Percentiles rank a stretch among this genome's conserved stretches.
These are phyloP conservation scores for Nectriaceae sp. DNA, from an alignment of 2,329 filamentous ascomycete species.

Conservation along the genomic window DNA sequence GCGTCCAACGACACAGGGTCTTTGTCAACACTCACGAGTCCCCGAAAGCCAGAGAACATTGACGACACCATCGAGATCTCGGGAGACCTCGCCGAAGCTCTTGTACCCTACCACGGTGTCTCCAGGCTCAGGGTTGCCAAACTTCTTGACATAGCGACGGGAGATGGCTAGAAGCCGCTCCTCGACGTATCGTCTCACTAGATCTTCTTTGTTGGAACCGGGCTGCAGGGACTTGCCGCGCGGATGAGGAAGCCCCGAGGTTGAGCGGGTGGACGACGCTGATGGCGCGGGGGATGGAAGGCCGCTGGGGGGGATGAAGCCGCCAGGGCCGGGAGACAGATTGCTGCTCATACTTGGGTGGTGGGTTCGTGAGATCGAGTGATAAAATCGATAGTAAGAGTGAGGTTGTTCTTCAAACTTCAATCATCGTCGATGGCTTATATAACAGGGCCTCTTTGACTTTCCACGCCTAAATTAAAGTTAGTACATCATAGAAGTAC, in stretches of 20 bases:
- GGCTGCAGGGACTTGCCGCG: conserved; percentile 53
- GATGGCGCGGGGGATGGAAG: conserved; percentile 58
- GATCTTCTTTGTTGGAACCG: conserved; percentile 61
- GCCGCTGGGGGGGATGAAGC: conserved; percentile 49
- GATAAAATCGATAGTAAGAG: no score
- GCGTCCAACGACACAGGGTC: neutral
- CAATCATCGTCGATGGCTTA: no score
- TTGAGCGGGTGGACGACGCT: conserved; percentile 42
- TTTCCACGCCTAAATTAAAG: no score
- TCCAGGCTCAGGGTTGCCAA: conserved; percentile 44
- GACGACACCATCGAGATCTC: conserved; percentile 72
- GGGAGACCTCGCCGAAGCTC: conserved; percentile 69
- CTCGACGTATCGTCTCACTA: conserved; percentile 59
- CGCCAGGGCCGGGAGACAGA: conserved; percentile 40
- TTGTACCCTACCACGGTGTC: conserved; percentile 56
- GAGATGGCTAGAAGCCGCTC: conserved; percentile 54
- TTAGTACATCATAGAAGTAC: no score
- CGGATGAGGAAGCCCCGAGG: conserved; percentile 54
- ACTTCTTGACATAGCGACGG: conserved; percentile 63
- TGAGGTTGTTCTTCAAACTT: no score
- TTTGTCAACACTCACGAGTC: conserved; percentile 64
- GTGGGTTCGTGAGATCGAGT: no score
- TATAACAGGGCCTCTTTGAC: no score
- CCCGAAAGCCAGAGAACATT: conserved; percentile 86
- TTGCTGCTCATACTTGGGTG: neutral